phyloP scores from a whole-genome alignment of 306 rosid genomes.

The Acacia confusa region DNA sequence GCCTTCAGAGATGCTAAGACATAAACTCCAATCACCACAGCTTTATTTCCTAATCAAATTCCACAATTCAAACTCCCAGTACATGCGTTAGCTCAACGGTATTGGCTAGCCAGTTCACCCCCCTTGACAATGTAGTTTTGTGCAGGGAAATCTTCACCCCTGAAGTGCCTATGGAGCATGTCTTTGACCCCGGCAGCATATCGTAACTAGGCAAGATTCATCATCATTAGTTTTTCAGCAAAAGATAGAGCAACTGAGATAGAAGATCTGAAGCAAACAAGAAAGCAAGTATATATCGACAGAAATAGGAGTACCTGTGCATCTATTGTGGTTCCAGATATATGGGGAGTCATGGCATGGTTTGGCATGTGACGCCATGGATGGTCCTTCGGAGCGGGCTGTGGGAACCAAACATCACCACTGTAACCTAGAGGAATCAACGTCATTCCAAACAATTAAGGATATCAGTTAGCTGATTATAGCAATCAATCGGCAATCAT shows the following conservation, averaged over 20 bases:
- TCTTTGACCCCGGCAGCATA: constrained; percentile 95
- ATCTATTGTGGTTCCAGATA: constrained; percentile 96
- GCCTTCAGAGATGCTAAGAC: not conserved
- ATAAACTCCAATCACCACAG: not conserved
- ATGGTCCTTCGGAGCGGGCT: constrained; percentile 98
- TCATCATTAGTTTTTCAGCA: not conserved
- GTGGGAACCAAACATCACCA: constrained; percentile 95
- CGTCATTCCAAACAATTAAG: constrained; percentile 1
- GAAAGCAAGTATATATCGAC: not conserved
- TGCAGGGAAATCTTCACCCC: constrained; percentile 84
- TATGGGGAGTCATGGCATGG: constrained; percentile 98
- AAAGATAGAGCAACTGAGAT: constrained; percentile 2
- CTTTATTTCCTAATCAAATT: constrained; percentile 26
- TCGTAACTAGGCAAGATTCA: constrained; percentile 54
- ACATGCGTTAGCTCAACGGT: constrained; percentile 44
- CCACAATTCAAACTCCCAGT: constrained; percentile 22
- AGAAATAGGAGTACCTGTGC: constrained; percentile 62
- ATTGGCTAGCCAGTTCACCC: constrained; percentile 87
- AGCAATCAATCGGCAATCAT: constrained; percentile 63
- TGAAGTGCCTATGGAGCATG: constrained; percentile 89
- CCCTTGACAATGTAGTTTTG: constrained; percentile 95
- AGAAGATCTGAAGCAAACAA: not conserved
- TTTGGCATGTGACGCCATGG: constrained; percentile 99
- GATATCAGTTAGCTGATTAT: constrained; percentile 56
- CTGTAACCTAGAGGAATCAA: constrained; percentile 63